Evolutionary conservation across 2,329 filamentous ascomycete genomes (phyloP), one percentile per base, ranked within the genome.

Genomic region (Colletotrichum sp.): DNA sequence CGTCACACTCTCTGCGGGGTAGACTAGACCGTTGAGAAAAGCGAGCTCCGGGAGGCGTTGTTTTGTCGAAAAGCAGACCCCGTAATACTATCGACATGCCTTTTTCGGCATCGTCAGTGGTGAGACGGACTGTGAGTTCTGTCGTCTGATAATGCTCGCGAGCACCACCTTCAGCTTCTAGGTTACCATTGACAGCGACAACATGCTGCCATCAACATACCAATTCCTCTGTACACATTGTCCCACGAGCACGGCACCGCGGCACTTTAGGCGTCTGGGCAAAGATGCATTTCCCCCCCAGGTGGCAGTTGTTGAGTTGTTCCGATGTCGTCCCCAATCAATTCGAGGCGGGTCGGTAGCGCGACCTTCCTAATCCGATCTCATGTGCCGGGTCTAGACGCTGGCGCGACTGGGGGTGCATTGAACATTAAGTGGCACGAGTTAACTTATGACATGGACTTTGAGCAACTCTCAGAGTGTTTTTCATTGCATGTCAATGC

Each of bases 361-460:
- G 34, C 67, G 73, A 75, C 68, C 69, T 75, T 68, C 63, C 73
- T 75, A 68, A 68, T 75, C n/a, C 24, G 63, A 72, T 48, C 13
- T n/a, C 26, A 68, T 64, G 2, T 75, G 63, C 73, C 73, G 63
- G 39, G 55, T 60, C 63, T 68, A 68, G 72, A 65, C 60, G 12
- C 28, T 0, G 16, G 44, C 2, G 44, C 28, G 26, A 26, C 22
- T 18, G 6, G 26, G 13, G 24, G 13, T 8, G 52, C 22, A 36
- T 55, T 72, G 60, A n/a, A 66, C 52, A 55, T 39, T 4, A 5
- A 13, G 48, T 71, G 68, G 26, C 34, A 65, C 60, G 7, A 66
- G 34, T 24, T 22, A 71, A 26, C 57, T 63, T 5, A 26, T n/a
- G 39, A 74, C 15, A n/a, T 10, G 44, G 65, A 13, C 24, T 22